A percentile compares a stretch with the other conserved stretches of the same genome.
Conservation (phyloP, 441 rosid genomes). For the Populus hybrid region DNA sequence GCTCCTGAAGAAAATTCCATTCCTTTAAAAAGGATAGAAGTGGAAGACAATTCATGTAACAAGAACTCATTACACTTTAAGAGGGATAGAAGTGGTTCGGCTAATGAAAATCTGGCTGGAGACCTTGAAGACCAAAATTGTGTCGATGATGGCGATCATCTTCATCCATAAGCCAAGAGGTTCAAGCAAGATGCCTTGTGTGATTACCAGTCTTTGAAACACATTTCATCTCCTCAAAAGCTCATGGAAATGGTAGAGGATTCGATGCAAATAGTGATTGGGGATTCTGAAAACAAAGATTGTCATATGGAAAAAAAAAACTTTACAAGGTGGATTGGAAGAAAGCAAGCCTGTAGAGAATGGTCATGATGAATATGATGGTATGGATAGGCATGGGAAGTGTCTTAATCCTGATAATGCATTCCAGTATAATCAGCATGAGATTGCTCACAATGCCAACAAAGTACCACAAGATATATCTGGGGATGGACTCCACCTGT, state of each 20-base stretch:
- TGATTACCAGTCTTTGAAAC: slow-evolving; percentile 15
- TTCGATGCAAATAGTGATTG: slow-evolving; percentile 5
- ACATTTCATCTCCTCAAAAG: slow-evolving; percentile 10
- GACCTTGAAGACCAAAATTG: slow-evolving; percentile 16
- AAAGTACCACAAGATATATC: slow-evolving; percentile 5
- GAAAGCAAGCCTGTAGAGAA: slow-evolving; percentile 17
- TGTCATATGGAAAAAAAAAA: slow-evolving; percentile 6
- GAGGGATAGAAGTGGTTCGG: slow-evolving; percentile 30
- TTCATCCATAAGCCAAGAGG: slow-evolving; percentile 29
- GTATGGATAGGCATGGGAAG: slow-evolving; percentile 9
- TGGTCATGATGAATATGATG: slow-evolving; percentile 13
- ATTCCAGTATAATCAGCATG: slow-evolving; percentile 18
- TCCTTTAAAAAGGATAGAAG: slow-evolving; percentile 24
- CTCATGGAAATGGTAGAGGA: slow-evolving; percentile 14
- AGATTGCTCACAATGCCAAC: slow-evolving; percentile 10
- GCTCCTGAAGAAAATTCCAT: slow-evolving; percentile 18
- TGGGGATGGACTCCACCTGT: slow-evolving; percentile 8
- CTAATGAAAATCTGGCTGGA: slow-evolving; percentile 19
- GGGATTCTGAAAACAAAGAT: slow-evolving; percentile 12
- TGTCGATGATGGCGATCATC: slow-evolving; percentile 12
- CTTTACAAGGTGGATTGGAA: slow-evolving; percentile 17
- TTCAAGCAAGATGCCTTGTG: slow-evolving; percentile 22
- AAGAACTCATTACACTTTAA: slow-evolving; percentile 20
- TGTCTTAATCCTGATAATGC: slow-evolving; percentile 16
- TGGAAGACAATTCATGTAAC: slow-evolving; percentile 9